Evolutionary conservation across 208 protist species (phyloP), one percentile per base, ranked within the genome.

Genomic region (Trypanosoma congolense): DNA sequence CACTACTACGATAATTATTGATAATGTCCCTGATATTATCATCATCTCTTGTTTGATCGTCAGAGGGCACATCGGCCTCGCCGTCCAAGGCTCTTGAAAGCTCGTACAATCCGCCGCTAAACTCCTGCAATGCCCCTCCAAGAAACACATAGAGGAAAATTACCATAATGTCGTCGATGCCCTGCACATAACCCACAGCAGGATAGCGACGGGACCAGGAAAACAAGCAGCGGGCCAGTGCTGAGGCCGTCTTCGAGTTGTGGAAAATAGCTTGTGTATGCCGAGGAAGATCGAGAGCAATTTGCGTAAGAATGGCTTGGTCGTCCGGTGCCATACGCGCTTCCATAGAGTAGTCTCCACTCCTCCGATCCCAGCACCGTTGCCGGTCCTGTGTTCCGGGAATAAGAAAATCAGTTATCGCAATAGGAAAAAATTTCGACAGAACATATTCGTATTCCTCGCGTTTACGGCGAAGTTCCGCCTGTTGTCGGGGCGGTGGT

Each of bases 141-240:
- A 95, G 58, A 64, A 98, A 98, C 29, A 94, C 80, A 12, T 82
- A 74, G 52, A 96, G 92, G 56, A 97, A 97, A 22, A 95, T 77
- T 28, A 70, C 79, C 14, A 96, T 72, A 8, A 98, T 60, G 65
- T 98, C 96, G 54, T 98, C 96, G 72, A 98, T 96, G 55, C 96
- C 96, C 63, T 98, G 93, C 46, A 98, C 95, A 65, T 97, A 97
- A 4, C 92, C 93, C 26, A 89, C 87, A 1, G 92, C 94, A 8
- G 96, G 94, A 70, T 97, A 94, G 1, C 92, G 78, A 35, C 95
- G 80, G 0, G 88, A 75, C 89, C 91, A 98, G 14, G 98, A 62
- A 51, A 96, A 98, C 4, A 98, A 59, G 26, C 94, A 83, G 21
- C 90, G 75, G 38, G 90, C 75, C 48, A 98, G 72, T 16, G 65